A percentile compares a stretch with the other conserved stretches of the same genome.
These are phyloP conservation scores for Westerdykella ornata DNA, from an alignment of 2,329 filamentous ascomycete species.

Conservation along the genomic window DNA sequence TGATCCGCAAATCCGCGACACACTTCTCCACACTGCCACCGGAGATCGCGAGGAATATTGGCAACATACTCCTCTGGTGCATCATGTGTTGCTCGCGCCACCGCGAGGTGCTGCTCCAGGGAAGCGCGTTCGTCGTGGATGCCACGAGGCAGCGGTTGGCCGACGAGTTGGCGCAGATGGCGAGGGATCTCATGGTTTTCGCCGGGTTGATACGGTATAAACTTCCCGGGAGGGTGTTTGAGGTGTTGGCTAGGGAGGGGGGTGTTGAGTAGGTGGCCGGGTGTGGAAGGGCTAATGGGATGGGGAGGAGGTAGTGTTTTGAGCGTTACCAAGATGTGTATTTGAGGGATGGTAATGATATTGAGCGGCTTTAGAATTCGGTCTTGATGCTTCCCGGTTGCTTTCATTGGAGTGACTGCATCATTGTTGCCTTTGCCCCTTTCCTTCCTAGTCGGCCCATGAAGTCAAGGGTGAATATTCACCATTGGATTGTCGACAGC, in stretches of 20 bases:
- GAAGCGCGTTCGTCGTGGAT: conserved; percentile 62
- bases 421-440: too few species aligned
- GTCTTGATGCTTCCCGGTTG: too few species aligned
- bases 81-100: conserved; percentile 79
- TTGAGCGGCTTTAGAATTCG: neutral
- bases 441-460: too few species aligned
- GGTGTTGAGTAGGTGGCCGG: neutral
- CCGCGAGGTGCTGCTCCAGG: conserved; percentile 57
- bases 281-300: neutral
- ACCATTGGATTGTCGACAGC: too few species aligned
- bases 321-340: neutral
- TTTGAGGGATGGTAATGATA: neutral
- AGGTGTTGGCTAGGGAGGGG: conserved; percentile 75
- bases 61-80: conserved; percentile 88
- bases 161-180: conserved; percentile 68
- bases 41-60: conserved; percentile 80
- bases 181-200: conserved; percentile 87
- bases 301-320: neutral
- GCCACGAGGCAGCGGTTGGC: conserved; percentile 48
- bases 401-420: too few species aligned
- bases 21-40: conserved; percentile 73
- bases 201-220: conserved; percentile 88
- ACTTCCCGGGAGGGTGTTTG: conserved; percentile 78
- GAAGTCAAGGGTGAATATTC: too few species aligned
- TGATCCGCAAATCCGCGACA: conserved; percentile 72